These are phyloP conservation scores for Lichtheimia ramosa DNA, from an alignment of 371 early-diverging fungal genomes.

Conservation along the genomic window DNA sequence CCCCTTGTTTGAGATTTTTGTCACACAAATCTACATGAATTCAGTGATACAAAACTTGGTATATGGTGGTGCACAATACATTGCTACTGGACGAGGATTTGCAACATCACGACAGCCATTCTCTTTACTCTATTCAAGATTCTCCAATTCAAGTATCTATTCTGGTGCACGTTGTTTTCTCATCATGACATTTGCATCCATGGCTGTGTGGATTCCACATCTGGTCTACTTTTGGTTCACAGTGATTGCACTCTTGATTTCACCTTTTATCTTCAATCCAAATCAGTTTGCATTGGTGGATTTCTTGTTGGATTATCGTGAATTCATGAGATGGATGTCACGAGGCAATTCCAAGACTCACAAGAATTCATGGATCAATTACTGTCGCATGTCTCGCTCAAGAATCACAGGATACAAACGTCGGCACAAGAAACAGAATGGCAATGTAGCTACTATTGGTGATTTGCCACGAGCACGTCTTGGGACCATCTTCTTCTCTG, in stretches of 20 bases:
- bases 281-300: slow-evolving; percentile 77
- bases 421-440: slow-evolving; percentile 47
- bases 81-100: slow-evolving; percentile 91
- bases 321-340: slow-evolving; percentile 81
- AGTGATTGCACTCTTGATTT: slow-evolving; percentile 68
- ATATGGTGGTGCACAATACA: slow-evolving; percentile 88
- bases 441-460: slow-evolving; percentile 45
- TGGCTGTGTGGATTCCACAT: slow-evolving; percentile 73
- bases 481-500: slow-evolving; percentile 70
- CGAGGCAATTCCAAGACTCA: slow-evolving; percentile 75
- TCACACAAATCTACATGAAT: slow-evolving; percentile 87
- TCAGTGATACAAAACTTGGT: slow-evolving; percentile 79
- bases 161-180: slow-evolving; percentile 72
- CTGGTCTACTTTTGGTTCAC: slow-evolving; percentile 88
- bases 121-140: slow-evolving; percentile 73
- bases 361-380: slow-evolving; percentile 79
- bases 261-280: slow-evolving; percentile 85
- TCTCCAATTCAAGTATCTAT: slow-evolving; percentile 79
- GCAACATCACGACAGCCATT: slow-evolving; percentile 86
- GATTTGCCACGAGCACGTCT: slow-evolving; percentile 71
- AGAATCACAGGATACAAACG: slow-evolving; percentile 83
- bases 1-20: slow-evolving; percentile 88
- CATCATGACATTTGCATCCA: slow-evolving; percentile 74
- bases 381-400: slow-evolving; percentile 71
- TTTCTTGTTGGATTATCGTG: slow-evolving; percentile 80